These are phyloP conservation scores for Pelagophyceae sp. DNA, from an alignment of 352 stramenopile species.

Conservation along the genomic window DNA sequence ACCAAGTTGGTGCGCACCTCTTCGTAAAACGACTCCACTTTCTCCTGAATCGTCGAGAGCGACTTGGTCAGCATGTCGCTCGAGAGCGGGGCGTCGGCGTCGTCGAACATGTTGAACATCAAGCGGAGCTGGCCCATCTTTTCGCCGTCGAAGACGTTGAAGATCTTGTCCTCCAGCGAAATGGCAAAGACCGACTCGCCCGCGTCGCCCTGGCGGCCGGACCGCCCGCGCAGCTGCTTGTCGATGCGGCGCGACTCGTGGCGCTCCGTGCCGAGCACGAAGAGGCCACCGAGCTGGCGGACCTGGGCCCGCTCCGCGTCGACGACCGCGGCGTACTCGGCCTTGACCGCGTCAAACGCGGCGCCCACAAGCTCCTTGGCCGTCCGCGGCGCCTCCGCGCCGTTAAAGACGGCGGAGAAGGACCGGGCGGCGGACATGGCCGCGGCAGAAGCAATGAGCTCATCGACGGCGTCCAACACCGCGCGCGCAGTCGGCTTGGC, in stretches of 20 bases:
- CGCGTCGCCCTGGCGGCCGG: constrained; percentile 64
- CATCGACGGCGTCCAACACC: neutral
- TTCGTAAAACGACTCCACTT: constrained; percentile 8
- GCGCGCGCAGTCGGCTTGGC: neutral
- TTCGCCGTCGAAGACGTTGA: constrained; percentile 65
- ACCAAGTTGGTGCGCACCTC: constrained; percentile 12
- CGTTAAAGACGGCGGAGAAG: constrained; percentile 24
- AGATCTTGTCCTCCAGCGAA: constrained; percentile 70
- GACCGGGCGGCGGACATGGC: neutral
- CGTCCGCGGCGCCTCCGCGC: constrained; percentile 52
- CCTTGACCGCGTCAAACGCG: constrained; percentile 46
- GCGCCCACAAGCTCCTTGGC: constrained; percentile 17
- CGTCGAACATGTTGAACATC: constrained; percentile 60
- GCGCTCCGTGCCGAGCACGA: constrained; percentile 66
- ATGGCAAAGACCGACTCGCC: constrained; percentile 66
- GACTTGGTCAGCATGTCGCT: constrained; percentile 1
- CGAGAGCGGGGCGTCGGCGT: constrained; percentile 26
- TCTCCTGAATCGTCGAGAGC: constrained; percentile 8
- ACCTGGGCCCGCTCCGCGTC: constrained; percentile 53
- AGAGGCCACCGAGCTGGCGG: constrained; percentile 52
- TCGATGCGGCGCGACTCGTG: constrained; percentile 67
- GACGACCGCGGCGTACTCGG: constrained; percentile 48
- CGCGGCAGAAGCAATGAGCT: neutral
- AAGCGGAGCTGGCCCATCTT: constrained; percentile 56
- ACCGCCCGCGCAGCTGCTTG: constrained; percentile 58